A percentile compares a stretch with the other conserved stretches of the same genome.
phyloP scores from a whole-genome alignment of 768 basidiomycete genomes.

The Roridomyces roridus region DNA sequence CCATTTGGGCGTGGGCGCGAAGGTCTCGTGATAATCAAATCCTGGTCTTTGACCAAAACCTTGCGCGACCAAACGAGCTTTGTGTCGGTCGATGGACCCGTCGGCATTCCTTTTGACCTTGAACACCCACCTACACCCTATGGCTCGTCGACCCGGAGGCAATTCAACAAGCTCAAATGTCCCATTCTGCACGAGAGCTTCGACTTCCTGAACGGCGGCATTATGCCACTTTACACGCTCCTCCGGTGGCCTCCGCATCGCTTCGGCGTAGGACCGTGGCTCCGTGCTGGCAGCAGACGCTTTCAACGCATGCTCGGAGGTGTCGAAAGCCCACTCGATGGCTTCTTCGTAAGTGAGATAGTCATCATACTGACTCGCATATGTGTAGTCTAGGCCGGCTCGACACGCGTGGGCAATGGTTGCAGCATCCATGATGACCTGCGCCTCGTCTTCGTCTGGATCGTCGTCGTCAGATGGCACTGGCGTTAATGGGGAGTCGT shows the following conservation, averaged over 20 bases:
- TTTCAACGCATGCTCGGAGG: not conserved
- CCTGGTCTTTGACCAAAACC: slow-evolving; percentile 40
- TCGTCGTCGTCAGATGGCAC: not conserved
- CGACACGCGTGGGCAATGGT: not conserved
- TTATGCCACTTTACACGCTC: slow-evolving; percentile 24
- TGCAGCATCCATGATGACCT: no score
- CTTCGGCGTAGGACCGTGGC: slow-evolving; percentile 23
- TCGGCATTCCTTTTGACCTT: slow-evolving; percentile 32
- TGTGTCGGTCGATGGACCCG: slow-evolving; percentile 26
- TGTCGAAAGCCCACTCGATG: not conserved
- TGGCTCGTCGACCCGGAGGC: slow-evolving; percentile 12
- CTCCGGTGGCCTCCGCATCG: slow-evolving; percentile 14
- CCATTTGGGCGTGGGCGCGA: slow-evolving; percentile 14
- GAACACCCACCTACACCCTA: slow-evolving; percentile 34
- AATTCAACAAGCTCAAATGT: slow-evolving; percentile 27
- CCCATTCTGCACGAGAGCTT: slow-evolving; percentile 19
- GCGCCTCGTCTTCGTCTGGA: not conserved
- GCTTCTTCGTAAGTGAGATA: not conserved
- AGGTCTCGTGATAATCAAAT: slow-evolving; percentile 34
- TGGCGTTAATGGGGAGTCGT: not conserved
- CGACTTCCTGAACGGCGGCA: slow-evolving; percentile 23
- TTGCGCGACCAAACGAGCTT: slow-evolving; percentile 36
- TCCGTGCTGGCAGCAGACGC: slow-evolving; percentile 17
- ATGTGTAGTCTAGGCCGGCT: not conserved
- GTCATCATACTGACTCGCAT: not conserved